Evolutionary conservation across 352 stramenopile species (phyloP).

Genomic region (Phytophthora citricola): DNA sequence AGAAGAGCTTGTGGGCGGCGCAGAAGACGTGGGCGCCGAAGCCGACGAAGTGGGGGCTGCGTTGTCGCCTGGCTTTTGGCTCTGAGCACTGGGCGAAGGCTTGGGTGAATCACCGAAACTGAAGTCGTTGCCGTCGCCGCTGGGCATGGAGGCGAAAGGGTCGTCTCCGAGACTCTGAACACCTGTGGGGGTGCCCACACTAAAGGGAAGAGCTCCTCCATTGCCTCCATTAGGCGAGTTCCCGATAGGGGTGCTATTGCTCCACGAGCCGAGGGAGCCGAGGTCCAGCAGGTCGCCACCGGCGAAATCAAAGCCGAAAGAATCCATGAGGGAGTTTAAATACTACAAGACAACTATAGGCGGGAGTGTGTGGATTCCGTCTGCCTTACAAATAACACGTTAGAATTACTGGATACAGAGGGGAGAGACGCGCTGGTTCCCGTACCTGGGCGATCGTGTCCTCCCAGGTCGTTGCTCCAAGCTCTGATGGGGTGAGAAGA

Average conservation of each 20-base stretch:
- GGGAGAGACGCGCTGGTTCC: no score
- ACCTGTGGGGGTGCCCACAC: slow-evolving; percentile 84
- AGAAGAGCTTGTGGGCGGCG: slow-evolving; percentile 15
- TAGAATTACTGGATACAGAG: no score
- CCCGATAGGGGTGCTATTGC: slow-evolving; percentile 67
- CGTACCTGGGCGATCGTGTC: neutral
- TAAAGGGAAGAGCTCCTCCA: slow-evolving; percentile 67
- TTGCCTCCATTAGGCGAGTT: slow-evolving; percentile 67
- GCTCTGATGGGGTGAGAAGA: slow-evolving; percentile 3
- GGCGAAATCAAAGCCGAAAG: slow-evolving; percentile 85
- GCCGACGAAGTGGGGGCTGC: slow-evolving; percentile 1
- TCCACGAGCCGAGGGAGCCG: slow-evolving; percentile 74
- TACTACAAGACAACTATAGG: slow-evolving; percentile 36
- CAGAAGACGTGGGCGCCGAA: slow-evolving; percentile 10
- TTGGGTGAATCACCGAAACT: slow-evolving; percentile 85
- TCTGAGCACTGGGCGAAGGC: slow-evolving; percentile 35
- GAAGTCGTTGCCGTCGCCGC: slow-evolving; percentile 67
- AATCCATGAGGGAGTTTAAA: slow-evolving; percentile 71
- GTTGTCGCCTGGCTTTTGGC: slow-evolving; percentile 21
- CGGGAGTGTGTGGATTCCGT: slow-evolving; percentile 6
- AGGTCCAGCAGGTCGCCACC: slow-evolving; percentile 80
- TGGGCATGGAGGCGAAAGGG: slow-evolving; percentile 60
- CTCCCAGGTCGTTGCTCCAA: slow-evolving; percentile 3
- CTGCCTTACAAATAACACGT: slow-evolving; percentile 1
- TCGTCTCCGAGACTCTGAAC: slow-evolving; percentile 86